phyloP scores from a whole-genome alignment of 495 filamentous ascomycete species.

The Xylaria venustula region DNA sequence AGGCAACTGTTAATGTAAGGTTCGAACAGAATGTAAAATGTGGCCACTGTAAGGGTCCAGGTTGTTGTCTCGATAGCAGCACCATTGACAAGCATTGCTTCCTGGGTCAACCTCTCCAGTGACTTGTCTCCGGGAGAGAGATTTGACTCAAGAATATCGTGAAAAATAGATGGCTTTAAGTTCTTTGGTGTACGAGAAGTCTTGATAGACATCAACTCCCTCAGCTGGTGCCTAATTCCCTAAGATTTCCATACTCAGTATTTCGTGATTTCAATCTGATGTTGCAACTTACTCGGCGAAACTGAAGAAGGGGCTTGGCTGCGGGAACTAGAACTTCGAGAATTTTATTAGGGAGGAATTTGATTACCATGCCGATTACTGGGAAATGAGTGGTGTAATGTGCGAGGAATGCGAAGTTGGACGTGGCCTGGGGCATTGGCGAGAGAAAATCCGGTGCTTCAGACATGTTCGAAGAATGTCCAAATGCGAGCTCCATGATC shows the following conservation, averaged over 20 bases:
- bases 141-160: constrained; percentile 26
- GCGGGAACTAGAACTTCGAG: background rate
- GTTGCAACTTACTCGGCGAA: background rate
- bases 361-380: background rate
- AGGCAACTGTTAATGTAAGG: constrained; percentile 25
- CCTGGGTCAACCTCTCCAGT: constrained; percentile 17
- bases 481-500: constrained; percentile 29
- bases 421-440: background rate
- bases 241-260: no score
- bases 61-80: constrained; percentile 39
- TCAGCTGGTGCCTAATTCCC: no score
- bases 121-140: constrained; percentile 31
- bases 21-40: constrained; percentile 32
- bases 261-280: no score
- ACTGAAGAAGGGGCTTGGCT: background rate
- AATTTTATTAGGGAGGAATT: background rate
- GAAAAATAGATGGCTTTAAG: constrained; percentile 23
- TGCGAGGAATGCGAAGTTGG: background rate
- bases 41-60: constrained; percentile 22
- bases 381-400: background rate
- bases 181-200: no score
- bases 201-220: no score
- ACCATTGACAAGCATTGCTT: constrained; percentile 27
- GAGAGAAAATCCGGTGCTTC: constrained; percentile 27
- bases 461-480: constrained; percentile 16